phyloP scores from a whole-genome alignment of 176 grass and related monocot genomes.

The Areca catechu region DNA sequence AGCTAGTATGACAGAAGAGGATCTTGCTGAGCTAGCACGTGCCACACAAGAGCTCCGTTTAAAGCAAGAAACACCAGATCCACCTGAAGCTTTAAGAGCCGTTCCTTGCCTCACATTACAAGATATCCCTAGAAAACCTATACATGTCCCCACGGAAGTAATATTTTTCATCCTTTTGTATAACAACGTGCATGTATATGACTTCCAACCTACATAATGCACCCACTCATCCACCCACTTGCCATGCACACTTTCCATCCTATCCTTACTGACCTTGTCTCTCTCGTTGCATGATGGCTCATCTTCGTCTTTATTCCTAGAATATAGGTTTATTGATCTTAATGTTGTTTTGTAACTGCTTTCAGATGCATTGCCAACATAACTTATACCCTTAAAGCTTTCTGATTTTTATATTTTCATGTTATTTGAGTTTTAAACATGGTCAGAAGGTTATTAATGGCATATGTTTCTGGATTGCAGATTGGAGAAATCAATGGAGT shows the following conservation, averaged over 20 bases:
- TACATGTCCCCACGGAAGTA: slow-evolving; percentile 81
- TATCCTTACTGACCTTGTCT: too few relatives aligned
- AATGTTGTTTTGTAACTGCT: too few relatives aligned
- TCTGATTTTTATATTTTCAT: background rate
- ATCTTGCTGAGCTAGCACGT: slow-evolving; percentile 82
- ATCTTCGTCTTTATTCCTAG: too few relatives aligned
- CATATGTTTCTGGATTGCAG: slow-evolving; percentile 26
- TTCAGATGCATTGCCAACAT: too few relatives aligned
- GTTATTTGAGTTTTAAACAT: background rate
- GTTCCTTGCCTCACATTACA: slow-evolving; percentile 70
- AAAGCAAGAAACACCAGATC: slow-evolving; percentile 97
- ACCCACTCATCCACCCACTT: too few relatives aligned
- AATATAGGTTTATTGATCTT: too few relatives aligned
- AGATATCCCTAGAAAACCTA: slow-evolving; percentile 89
- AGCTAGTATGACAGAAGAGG: slow-evolving; percentile 74
- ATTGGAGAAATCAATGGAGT: slow-evolving; percentile 86
- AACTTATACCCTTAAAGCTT: too few relatives aligned
- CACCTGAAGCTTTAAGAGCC: slow-evolving; percentile 89
- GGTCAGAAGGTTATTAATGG: background rate
- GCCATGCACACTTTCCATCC: too few relatives aligned
- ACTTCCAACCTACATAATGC: too few relatives aligned
- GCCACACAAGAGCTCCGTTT: slow-evolving; percentile 79
- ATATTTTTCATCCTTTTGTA: slow-evolving; percentile 11
- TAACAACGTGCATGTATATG: background rate
- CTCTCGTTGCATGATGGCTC: too few relatives aligned